Evolutionary conservation across 176 grass and related monocot genomes (phyloP), one percentile per base, ranked within the genome.

Genomic region (Areca catechu): DNA sequence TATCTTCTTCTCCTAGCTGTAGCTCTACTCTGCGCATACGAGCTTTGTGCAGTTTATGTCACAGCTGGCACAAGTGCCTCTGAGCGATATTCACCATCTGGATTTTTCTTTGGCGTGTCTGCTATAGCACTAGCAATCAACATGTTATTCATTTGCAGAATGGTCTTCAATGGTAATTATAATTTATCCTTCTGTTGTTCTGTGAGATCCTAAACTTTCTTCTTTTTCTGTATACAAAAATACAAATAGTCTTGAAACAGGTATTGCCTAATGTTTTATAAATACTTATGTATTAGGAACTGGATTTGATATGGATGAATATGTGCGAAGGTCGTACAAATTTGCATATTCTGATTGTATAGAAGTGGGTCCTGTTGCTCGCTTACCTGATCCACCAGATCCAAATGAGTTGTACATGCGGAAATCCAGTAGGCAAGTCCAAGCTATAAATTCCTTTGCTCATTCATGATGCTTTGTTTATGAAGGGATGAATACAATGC

Each of bases 311-410:
- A 84, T 98, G 75, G 94, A 98, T 78, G 94, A 98, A 75, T 98
- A 98, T 64, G 94, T 93, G 56, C 79, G 81, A 56, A 83, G 84
- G 59, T 84, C 82, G 0, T 93, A 98, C 71, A 98, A 93, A 49
- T 98, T 92, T 89, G 78, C 94, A 75, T 98, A 98, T 80, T 98
- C 94, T 83, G 94, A 98, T 68, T 98, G 88, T 76, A 70, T 93
- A 71, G 94, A 98, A 83, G 79, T 98, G 58, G 84, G 78, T 28
- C 88, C 94, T 78, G 84, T 98, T 72, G 78, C 94, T 43, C 89
- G 88, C 49, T 72, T 83, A 23, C 83, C 93, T 66, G 94, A 98
- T 53, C 88, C 81, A 55, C 94, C 94, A 53, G 84, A 98, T 83
- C 88, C 88, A 52, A 98, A 80, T 72, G 94, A 98, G 78, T 72